A percentile compares a stretch with the other conserved stretches of the same genome.
phyloP scores from a whole-genome alignment of 2,329 filamentous ascomycete genomes.

The Incumbomyces lentus region DNA sequence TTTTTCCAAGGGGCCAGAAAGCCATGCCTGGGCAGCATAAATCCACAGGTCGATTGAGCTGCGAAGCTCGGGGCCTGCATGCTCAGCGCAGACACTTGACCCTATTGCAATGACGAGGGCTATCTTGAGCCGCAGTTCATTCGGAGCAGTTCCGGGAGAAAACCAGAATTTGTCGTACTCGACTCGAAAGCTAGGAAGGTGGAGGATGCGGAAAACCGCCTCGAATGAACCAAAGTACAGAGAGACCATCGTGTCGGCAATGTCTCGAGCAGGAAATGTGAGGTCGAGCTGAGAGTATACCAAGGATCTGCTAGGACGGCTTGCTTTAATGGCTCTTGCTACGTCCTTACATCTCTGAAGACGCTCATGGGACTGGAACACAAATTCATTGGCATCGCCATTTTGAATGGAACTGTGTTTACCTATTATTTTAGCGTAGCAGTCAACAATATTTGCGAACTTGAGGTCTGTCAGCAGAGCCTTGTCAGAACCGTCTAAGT shows the following conservation, averaged over 20 bases:
- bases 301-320: slow-evolving; percentile 15
- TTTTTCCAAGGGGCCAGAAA: slow-evolving; percentile 27
- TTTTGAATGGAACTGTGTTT: slow-evolving; percentile 4
- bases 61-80: not conserved
- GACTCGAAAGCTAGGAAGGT: slow-evolving; percentile 26
- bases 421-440: slow-evolving; percentile 2
- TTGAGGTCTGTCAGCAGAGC: not conserved
- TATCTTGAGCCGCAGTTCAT: slow-evolving; percentile 26
- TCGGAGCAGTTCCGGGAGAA: slow-evolving; percentile 10
- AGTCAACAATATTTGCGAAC: not conserved
- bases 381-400: not conserved
- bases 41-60: slow-evolving; percentile 19
- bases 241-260: slow-evolving; percentile 10
- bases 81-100: not conserved
- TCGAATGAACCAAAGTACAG: slow-evolving; percentile 21
- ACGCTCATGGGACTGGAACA: slow-evolving; percentile 1
- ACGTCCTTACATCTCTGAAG: slow-evolving; percentile 20
- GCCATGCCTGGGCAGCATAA: slow-evolving; percentile 28
- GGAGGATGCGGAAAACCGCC: slow-evolving; percentile 25
- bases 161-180: slow-evolving; percentile 25
- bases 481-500: no score
- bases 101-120: slow-evolving; percentile 26
- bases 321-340: slow-evolving; percentile 18
- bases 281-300: slow-evolving; percentile 9
- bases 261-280: slow-evolving; percentile 3